Conservation (phyloP, 2,329 filamentous ascomycete species). For the Curvularia sp. region DNA sequence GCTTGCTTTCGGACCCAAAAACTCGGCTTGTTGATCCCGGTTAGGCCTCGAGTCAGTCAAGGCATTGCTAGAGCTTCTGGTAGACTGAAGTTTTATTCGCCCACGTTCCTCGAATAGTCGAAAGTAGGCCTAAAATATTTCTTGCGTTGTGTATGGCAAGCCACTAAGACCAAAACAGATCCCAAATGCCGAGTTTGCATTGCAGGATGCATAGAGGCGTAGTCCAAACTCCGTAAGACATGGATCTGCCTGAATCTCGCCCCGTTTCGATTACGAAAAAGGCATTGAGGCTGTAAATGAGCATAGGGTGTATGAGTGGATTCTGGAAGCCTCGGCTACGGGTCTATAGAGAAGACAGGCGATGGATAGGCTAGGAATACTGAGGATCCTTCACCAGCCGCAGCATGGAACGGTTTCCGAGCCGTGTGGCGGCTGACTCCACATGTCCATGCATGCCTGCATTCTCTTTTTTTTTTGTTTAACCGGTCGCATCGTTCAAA, state of each 20-base stretch:
- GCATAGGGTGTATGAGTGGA: slow-evolving; percentile 1
- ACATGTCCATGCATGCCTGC: background rate
- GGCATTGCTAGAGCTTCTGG: slow-evolving; percentile 5
- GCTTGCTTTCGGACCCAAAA: slow-evolving; percentile 5
- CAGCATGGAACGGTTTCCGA: slow-evolving; percentile 10
- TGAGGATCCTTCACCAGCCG: slow-evolving; percentile 12
- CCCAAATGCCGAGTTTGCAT: slow-evolving; percentile 8
- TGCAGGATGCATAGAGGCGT: slow-evolving; percentile 9
- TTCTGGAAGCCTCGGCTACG: slow-evolving; percentile 11
- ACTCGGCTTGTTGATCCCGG: slow-evolving; percentile 22
- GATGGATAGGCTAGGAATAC: slow-evolving; percentile 12
- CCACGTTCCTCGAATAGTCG: slow-evolving; percentile 12
- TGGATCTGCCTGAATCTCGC: slow-evolving; percentile 21
- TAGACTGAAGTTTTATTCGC: slow-evolving; percentile 12
- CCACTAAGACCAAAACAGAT: slow-evolving; percentile 17
- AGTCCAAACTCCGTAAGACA: slow-evolving; percentile 11
- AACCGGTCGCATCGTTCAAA: slow-evolving; percentile 10
- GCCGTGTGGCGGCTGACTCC: slow-evolving; percentile 14
- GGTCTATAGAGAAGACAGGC: slow-evolving; percentile 7
- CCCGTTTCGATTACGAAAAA: slow-evolving; percentile 6
- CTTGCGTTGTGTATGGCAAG: slow-evolving; percentile 5
- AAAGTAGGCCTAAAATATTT: slow-evolving; percentile 14
- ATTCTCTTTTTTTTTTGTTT: slow-evolving; percentile 6
- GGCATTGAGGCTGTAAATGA: slow-evolving; percentile 14
- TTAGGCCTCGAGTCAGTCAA: slow-evolving; percentile 20